A percentile compares a stretch with the other conserved stretches of the same genome.
These are phyloP conservation scores for Taphrina betulina DNA, from an alignment of 1,139 yeast species.

Conservation along the genomic window DNA sequence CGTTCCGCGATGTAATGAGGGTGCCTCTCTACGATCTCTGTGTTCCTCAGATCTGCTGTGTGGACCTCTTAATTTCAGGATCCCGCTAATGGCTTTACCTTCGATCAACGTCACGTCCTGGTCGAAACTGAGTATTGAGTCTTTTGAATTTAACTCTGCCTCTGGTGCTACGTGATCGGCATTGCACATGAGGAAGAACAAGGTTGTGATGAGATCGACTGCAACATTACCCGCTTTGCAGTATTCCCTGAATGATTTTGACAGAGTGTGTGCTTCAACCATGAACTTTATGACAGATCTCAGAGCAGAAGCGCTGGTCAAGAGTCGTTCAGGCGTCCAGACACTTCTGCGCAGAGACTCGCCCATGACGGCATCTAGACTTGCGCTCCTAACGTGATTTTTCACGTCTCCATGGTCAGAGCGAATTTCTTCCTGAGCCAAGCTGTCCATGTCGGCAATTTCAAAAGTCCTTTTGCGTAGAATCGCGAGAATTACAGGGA, in stretches of 20 bases:
- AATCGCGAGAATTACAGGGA: slow-evolving; percentile 39
- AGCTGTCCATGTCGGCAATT: slow-evolving; percentile 4
- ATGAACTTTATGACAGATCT: background rate
- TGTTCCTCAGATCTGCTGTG: too few relatives aligned
- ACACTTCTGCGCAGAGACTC: background rate
- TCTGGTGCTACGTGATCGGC: background rate
- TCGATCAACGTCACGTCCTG: background rate
- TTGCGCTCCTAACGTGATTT: background rate
- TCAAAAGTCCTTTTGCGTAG: slow-evolving; percentile 37
- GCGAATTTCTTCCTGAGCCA: too few relatives aligned
- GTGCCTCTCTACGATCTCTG: too few relatives aligned
- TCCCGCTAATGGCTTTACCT: too few relatives aligned
- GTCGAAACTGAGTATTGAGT: background rate
- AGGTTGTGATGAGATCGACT: background rate
- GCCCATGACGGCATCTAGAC: slow-evolving; percentile 1
- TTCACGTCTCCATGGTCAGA: background rate
- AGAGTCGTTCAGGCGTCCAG: background rate
- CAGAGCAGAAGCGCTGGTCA: background rate
- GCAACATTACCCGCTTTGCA: background rate
- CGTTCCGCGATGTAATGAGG: background rate
- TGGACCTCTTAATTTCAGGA: background rate
- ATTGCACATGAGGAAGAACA: background rate
- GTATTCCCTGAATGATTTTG: background rate
- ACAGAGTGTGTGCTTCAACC: background rate
- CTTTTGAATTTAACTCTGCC: background rate